phyloP scores from a whole-genome alignment of 139 green algal genomes.

The Yamagishiella unicocca region DNA sequence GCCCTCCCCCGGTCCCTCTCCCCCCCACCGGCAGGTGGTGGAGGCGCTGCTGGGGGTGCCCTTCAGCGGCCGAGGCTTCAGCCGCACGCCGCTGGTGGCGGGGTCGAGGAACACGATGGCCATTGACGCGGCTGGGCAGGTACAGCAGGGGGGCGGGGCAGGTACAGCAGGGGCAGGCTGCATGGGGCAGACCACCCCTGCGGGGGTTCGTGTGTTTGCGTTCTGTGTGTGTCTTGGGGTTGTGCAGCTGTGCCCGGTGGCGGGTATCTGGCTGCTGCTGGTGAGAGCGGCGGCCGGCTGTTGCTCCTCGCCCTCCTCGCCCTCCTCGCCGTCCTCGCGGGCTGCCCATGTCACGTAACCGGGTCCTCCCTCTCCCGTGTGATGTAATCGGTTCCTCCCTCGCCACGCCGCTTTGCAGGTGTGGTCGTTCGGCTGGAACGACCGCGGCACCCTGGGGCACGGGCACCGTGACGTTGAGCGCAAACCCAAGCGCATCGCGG shows the following conservation, averaged over 20 bases:
- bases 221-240: too few species aligned
- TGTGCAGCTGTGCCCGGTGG: too few species aligned
- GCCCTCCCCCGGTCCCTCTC: neutral
- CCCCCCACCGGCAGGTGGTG: conserved; percentile 68
- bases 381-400: too few species aligned
- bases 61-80: conserved; percentile 65
- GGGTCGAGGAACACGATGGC: conserved; percentile 82
- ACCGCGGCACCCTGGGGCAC: conserved; percentile 84
- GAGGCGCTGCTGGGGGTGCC: conserved; percentile 81
- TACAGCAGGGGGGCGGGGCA: neutral
- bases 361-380: too few species aligned
- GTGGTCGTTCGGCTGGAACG: conserved; percentile 91
- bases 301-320: too few species aligned
- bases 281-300: neutral
- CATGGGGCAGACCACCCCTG: too few species aligned
- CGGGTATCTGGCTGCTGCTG: neutral
- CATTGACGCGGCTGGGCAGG: conserved; percentile 64
- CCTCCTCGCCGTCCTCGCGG: neutral
- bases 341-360: neutral
- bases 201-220: too few species aligned
- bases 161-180: neutral
- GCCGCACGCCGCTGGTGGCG: conserved; percentile 62
- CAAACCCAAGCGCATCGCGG: conserved; percentile 77
- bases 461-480: conserved; percentile 71
- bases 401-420: conserved; percentile 44